Evolutionary conservation across 1,284 basidiomycete species (phyloP).

Genomic region (Melanopsichium pennsylvanicum): DNA sequence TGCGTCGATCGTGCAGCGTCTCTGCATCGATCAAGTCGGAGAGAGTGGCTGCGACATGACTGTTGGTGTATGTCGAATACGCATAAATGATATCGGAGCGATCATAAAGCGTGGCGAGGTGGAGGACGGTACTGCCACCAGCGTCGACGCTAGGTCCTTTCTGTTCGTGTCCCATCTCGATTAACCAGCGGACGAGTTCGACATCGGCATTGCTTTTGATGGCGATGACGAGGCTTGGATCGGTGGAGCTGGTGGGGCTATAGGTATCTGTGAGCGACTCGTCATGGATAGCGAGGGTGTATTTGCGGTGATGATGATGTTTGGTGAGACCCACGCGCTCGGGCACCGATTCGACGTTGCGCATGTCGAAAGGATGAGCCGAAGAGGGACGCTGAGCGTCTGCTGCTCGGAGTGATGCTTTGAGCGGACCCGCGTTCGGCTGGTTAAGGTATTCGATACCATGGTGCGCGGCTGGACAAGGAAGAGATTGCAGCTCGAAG

Average conservation of each 20-base stretch:
- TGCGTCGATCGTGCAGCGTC: conserved; percentile 71
- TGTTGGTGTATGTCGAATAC: conserved; percentile 30
- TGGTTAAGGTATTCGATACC: background rate
- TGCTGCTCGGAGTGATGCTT: conserved; percentile 30
- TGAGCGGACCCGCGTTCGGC: conserved; percentile 5
- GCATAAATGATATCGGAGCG: conserved; percentile 48
- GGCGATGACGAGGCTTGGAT: conserved; percentile 47
- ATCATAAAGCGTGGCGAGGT: conserved; percentile 47
- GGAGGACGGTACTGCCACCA: conserved; percentile 42
- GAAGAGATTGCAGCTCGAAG: conserved; percentile 19
- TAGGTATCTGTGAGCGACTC: conserved; percentile 1
- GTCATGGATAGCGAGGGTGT: conserved; percentile 26
- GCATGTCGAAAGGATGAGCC: conserved; percentile 37
- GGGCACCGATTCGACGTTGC: conserved; percentile 23
- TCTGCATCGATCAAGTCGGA: conserved; percentile 31
- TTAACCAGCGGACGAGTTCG: conserved; percentile 56
- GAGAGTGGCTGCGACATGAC: conserved; percentile 22
- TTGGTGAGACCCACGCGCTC: conserved; percentile 5
- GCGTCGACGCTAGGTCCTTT: conserved; percentile 29
- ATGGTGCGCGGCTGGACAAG: background rate
- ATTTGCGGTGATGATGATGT: conserved; percentile 32
- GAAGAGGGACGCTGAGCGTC: conserved; percentile 27
- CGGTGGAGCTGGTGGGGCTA: background rate
- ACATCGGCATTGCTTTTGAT: conserved; percentile 47
- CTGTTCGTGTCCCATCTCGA: conserved; percentile 58